Conservation (phyloP, 768 basidiomycete species). For the Termitomyces sp. region DNA sequence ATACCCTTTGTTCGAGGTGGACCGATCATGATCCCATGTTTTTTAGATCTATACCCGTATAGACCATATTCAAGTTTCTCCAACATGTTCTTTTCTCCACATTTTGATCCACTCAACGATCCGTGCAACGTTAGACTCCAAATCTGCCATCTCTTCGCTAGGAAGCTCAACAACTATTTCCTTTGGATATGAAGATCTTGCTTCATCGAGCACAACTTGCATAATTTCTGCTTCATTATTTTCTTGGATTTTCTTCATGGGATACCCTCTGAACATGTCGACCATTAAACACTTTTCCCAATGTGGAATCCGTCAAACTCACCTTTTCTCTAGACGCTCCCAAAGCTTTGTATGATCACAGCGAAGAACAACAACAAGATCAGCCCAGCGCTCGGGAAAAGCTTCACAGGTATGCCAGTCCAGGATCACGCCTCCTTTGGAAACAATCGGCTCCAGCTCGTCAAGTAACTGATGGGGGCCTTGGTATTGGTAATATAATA, state of each 20-base stretch:
- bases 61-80: slow-evolving; percentile 6
- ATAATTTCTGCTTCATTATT: slow-evolving; percentile 99
- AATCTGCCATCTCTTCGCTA: slow-evolving; percentile 73
- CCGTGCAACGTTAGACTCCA: slow-evolving; percentile 84
- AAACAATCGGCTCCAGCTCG: slow-evolving; percentile 72
- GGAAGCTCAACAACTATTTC: slow-evolving; percentile 84
- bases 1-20: not conserved
- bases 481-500: not conserved
- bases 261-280: slow-evolving; percentile 61
- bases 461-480: slow-evolving; percentile 65
- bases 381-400: slow-evolving; percentile 96
- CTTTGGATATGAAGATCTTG: slow-evolving; percentile 77
- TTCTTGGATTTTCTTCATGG: slow-evolving; percentile 93
- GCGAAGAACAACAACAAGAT: slow-evolving; percentile 88
- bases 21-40: not conserved
- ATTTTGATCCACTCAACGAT: slow-evolving; percentile 84
- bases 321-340: slow-evolving; percentile 91
- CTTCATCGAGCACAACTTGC: slow-evolving; percentile 88
- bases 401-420: slow-evolving; percentile 95
- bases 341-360: slow-evolving; percentile 88
- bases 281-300: slow-evolving; percentile 2
- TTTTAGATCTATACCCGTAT: not conserved
- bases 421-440: slow-evolving; percentile 76
- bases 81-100: slow-evolving; percentile 53
- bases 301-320: slow-evolving; percentile 17